phyloP scores from a whole-genome alignment of 495 filamentous ascomycete species.

The Aspergillus carlsbadensis region DNA sequence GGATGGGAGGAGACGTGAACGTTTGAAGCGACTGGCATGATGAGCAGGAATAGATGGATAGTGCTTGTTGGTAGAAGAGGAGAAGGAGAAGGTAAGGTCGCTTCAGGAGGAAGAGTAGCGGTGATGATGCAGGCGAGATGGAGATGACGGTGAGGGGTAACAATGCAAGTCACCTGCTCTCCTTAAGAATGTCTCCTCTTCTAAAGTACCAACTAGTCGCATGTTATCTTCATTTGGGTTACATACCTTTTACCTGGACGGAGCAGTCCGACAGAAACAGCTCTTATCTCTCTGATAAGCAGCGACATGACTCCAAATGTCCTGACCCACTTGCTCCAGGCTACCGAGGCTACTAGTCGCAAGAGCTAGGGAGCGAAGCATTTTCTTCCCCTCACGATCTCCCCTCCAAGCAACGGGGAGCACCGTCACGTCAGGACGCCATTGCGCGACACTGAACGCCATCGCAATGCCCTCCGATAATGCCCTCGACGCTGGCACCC shows the following conservation, averaged over 20 bases:
- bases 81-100: not conserved
- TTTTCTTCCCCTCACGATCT: slow-evolving; percentile 10
- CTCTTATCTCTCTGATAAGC: slow-evolving; percentile 13
- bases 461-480: slow-evolving; percentile 1
- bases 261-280: not conserved
- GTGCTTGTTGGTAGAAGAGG: not conserved
- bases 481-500: not conserved
- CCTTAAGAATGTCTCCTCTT: not conserved
- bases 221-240: not conserved
- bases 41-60: slow-evolving; percentile 10
- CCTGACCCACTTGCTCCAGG: slow-evolving; percentile 4
- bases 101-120: slow-evolving; percentile 9
- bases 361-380: not conserved
- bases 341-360: not conserved
- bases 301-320: not conserved
- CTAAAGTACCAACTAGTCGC: not conserved
- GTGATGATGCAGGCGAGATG: not conserved
- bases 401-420: not conserved
- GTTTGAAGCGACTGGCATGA: slow-evolving; percentile 34
- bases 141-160: slow-evolving; percentile 13
- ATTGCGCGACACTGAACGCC: not conserved
- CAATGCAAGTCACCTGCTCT: slow-evolving; percentile 18
- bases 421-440: not conserved
- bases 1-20: slow-evolving; percentile 85
- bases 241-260: not conserved